Evolutionary conservation across 768 basidiomycete species (phyloP), one percentile per base, ranked within the genome.

Genomic region (Heimioporus sp.): DNA sequence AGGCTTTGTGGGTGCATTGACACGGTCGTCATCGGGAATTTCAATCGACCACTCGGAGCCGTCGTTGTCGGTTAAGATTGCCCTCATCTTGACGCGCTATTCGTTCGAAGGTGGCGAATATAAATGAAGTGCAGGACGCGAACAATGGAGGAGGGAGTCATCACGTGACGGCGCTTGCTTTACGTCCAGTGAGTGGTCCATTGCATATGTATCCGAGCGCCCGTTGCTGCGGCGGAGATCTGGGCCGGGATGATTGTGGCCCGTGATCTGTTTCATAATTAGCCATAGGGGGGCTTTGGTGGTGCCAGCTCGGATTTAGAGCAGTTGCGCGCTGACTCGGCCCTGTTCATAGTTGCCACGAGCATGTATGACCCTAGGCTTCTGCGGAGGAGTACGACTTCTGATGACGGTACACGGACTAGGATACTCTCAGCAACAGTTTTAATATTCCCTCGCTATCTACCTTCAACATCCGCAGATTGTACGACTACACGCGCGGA

Each of bases 21-120:
- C 45, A 43, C 38, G 48, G 24, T 56, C 51, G 20, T 54, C 67
- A 9, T 69, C 67, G 37, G 64, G 32, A 34, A 69, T 67, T 51
- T 71, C 69, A 35, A 69, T 57, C 21, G 67, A 69, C 58, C 61
- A 67, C 37, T 71, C 67, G 20, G 65, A 50, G 12, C 54, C 56
- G 13, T 56, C 53, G 34, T 58, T 54, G 52, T 67, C 55, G 20
- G 45, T 41, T 31, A 39, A 24, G 12, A 48, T n/a, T 10, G 49
- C 21, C 48, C 48, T 59, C 65, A 62, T 64, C 49, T 15, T 36
- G 51, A 49, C 50, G 44, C 55, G 50, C 30, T 11, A 13, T 37
- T 47, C 38, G 47, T 32, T 16, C 31, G 37, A 16, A 19, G n/a
- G 17, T 39, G 46, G 19, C 46, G 38, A 30, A 24, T 37, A 38